Evolutionary conservation across 2,329 filamentous ascomycete species (phyloP).

Genomic region (Paraconiothyrium sp.): DNA sequence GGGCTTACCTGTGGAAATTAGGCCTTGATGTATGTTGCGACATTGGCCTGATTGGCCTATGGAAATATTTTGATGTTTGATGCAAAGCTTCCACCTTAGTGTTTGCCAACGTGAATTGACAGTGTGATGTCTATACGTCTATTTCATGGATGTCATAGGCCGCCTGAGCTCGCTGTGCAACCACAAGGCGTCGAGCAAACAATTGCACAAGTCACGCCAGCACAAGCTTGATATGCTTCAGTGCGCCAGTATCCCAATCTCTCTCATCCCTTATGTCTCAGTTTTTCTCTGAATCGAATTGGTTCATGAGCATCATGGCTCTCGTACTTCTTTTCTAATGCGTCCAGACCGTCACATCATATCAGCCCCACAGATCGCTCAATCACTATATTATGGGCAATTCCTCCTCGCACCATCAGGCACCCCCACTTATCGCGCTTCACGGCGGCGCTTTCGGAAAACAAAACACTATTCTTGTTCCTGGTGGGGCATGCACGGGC

Average conservation of each 20-base stretch:
- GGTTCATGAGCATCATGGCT: no score
- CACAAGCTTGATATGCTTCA: not conserved
- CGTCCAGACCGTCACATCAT: not conserved
- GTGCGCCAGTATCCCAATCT: not conserved
- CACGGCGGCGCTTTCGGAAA: constrained; percentile 20
- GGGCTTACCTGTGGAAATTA: no score
- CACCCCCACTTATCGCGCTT: constrained; percentile 36
- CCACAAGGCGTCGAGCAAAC: constrained; percentile 10
- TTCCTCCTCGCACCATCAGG: constrained; percentile 27
- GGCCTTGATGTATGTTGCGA: not conserved
- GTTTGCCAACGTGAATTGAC: constrained; percentile 2
- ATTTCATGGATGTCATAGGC: no score
- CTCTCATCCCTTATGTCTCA: not conserved
- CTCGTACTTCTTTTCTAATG: not conserved
- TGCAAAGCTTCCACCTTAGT: not conserved
- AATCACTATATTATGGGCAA: constrained; percentile 30
- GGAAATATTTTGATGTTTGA: not conserved
- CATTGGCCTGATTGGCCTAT: not conserved
- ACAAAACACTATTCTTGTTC: constrained; percentile 32
- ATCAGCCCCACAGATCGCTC: not conserved
- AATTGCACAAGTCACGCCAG: constrained; percentile 2
- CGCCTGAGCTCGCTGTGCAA: not conserved
- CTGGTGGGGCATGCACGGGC: constrained; percentile 19
- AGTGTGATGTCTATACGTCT: not conserved
- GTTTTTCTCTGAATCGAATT: not conserved